Conservation (phyloP, 2,329 filamentous ascomycete species). For the Hymenoscyphus fraxineus region DNA sequence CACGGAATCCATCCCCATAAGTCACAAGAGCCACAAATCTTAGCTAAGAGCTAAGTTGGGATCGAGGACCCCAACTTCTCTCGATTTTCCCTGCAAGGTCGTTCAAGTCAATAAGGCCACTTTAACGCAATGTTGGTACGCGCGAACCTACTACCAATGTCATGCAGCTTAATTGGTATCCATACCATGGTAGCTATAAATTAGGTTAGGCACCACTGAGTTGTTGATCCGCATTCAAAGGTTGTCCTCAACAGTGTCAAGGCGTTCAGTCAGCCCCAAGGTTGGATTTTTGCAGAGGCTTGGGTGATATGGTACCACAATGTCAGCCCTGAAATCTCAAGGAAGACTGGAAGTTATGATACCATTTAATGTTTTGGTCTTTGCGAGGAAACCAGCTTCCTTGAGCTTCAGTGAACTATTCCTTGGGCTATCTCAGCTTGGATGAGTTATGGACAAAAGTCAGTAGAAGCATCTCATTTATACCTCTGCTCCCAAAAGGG, state of each 20-base stretch:
- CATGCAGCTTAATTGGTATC: conserved; percentile 18
- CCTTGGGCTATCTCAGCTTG: not conserved
- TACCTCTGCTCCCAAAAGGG: not conserved
- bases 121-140: conserved; percentile 10
- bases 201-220: conserved; percentile 1
- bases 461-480: not conserved
- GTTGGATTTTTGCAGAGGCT: not conserved
- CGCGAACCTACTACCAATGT: conserved; percentile 16
- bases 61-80: not conserved
- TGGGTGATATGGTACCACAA: conserved; percentile 14
- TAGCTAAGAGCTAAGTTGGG: not conserved
- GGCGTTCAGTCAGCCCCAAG: not conserved
- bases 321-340: conserved; percentile 3
- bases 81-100: not conserved
- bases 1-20: not conserved
- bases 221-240: conserved; percentile 8
- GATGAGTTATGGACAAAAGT: not conserved
- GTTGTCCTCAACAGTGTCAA: conserved; percentile 3
- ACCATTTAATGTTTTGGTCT: conserved; percentile 12
- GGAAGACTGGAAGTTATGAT: conserved; percentile 12
- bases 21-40: conserved; percentile 4
- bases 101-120: conserved; percentile 14
- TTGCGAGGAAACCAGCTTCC: not conserved
- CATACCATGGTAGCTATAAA: conserved; percentile 17
- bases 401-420: not conserved